Conservation (phyloP, 176 grass and related monocot species). For the Lolium multiflorum region DNA sequence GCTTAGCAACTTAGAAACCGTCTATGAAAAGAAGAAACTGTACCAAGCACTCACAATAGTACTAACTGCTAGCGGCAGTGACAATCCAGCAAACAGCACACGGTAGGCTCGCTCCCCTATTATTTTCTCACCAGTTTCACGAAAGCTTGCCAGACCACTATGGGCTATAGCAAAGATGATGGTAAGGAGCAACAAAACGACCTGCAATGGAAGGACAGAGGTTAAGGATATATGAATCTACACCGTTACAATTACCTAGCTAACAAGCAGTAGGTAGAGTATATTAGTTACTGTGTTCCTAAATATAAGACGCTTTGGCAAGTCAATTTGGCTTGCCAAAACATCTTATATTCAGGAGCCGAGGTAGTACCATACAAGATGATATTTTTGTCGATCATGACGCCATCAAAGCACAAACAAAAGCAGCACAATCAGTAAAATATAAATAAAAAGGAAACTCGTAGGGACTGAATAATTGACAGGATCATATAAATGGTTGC, state of each 20-base stretch:
- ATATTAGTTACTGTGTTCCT: background rate
- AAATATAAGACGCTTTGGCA: too few species aligned
- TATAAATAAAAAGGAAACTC: background rate
- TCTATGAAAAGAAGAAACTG: background rate
- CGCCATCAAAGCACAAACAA: background rate
- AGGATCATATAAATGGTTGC: background rate
- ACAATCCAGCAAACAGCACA: slow-evolving; percentile 90
- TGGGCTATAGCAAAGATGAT: slow-evolving; percentile 85
- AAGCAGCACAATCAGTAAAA: background rate
- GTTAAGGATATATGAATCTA: background rate
- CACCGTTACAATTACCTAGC: slow-evolving; percentile 13
- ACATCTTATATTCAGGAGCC: too few species aligned
- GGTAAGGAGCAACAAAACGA: slow-evolving; percentile 73
- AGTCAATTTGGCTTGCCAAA: too few species aligned
- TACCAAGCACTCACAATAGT: slow-evolving; percentile 71
- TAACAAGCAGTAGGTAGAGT: background rate
- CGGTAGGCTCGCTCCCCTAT: slow-evolving; percentile 83
- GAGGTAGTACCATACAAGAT: background rate
- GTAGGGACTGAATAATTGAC: background rate
- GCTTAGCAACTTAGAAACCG: slow-evolving; percentile 4
- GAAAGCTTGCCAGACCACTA: slow-evolving; percentile 91
- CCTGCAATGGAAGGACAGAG: slow-evolving; percentile 46
- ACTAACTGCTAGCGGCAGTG: slow-evolving; percentile 82
- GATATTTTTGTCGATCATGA: background rate
- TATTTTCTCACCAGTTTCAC: slow-evolving; percentile 82